Evolutionary conservation across 257 asterid genomes (phyloP), one percentile per base, ranked within the genome.

Genomic region (Pogostemon cablin): DNA sequence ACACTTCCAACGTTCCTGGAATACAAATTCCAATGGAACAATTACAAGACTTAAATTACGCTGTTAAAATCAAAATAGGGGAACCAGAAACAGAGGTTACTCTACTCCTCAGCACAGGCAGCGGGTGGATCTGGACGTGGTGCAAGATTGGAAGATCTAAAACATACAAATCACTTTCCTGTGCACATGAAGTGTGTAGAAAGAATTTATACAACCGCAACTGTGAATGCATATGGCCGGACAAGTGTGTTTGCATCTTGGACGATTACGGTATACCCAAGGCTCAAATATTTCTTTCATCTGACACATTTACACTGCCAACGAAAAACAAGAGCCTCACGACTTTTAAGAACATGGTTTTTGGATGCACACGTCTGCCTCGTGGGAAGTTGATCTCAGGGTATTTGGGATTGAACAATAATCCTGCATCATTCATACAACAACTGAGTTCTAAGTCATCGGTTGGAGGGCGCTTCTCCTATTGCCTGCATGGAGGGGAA

Each of bases 81-180:
- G 12, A 9, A 3, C 65, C 69, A 9, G 7, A 47, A 41, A 65
- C 20, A 5, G 68, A 76, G 20, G 77, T 71, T 9, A 32, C 39
- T 3, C 77, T 76, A 4, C 69, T 76, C 3, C 49, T 70, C 6
- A 77, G 71, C 69, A 76, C 68, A 2, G 80, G 72, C 35, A 57
- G 76, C 48, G 64, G 73, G 2, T n/a, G 0, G 62, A 76, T 76
- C 11, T 70, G 80, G 76, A 76, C 76, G 3, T 35, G 47, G 0
- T 76, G 80, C 62, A 8, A 52, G 35, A 71, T 71, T 1, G 25
- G 0, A 8, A 55, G 15, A 15, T 71, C 77, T 2, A 71, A 17
- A 25, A 44, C 65, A 4, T 76, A 64, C 58, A 77, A 17, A 15
- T 3, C 40, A 48, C 7, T 65, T 40, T 17, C 69, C 1, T 71